phyloP scores from a whole-genome alignment of 768 basidiomycete genomes.

The Tylopilus plumbeoviolaceoides region DNA sequence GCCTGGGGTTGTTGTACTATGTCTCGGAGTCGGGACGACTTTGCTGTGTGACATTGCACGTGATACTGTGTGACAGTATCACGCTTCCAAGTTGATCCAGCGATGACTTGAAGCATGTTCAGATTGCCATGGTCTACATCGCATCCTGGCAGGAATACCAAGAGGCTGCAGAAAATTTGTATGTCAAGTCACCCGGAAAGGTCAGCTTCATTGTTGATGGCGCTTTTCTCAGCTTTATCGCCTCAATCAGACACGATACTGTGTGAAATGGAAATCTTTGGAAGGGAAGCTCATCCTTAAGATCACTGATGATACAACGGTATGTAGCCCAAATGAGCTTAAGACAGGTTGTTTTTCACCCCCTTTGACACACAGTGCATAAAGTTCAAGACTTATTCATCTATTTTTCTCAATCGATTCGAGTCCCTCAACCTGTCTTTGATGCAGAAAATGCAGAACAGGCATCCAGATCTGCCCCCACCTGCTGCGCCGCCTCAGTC shows the following conservation, averaged over 20 bases:
- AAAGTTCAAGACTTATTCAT: constrained; percentile 94
- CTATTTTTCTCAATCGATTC: constrained; percentile 94
- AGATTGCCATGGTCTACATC: constrained; percentile 70
- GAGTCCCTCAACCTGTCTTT: constrained; percentile 85
- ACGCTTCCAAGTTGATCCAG: constrained; percentile 1
- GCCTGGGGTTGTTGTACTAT: too few species aligned
- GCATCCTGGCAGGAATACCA: constrained; percentile 87
- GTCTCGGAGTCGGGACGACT: too few species aligned
- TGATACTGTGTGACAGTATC: constrained; percentile 19
- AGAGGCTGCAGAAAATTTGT: constrained; percentile 84
- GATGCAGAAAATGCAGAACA: constrained; percentile 84
- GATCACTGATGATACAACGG: constrained; percentile 87
- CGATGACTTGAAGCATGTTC: too few species aligned
- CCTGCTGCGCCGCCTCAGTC: constrained; percentile 13
- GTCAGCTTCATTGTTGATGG: constrained; percentile 39
- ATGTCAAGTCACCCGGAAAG: constrained; percentile 71
- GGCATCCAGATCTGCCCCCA: constrained; percentile 34
- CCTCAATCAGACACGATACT: constrained; percentile 70
- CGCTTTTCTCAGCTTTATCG: background rate
- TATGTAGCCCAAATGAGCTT: constrained; percentile 38
- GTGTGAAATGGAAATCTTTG: constrained; percentile 84
- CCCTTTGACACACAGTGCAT: constrained; percentile 58
- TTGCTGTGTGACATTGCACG: constrained; percentile 7
- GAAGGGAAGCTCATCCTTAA: constrained; percentile 89
- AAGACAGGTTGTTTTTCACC: background rate